Conservation (phyloP, 2,329 filamentous ascomycete genomes). For the Ceratocystis albifundus region DNA sequence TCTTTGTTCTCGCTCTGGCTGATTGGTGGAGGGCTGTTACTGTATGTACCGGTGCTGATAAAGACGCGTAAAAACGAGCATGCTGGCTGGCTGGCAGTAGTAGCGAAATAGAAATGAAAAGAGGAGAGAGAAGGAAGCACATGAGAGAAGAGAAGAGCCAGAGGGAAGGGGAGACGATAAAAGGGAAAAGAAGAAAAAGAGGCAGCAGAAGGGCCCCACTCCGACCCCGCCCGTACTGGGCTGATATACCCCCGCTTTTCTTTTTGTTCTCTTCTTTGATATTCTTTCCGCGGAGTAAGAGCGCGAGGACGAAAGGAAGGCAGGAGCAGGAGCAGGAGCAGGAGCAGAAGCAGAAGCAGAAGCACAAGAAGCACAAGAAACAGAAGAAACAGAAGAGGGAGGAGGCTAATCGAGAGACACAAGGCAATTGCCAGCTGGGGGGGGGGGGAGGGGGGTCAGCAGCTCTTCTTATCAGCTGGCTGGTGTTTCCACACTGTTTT, state of each 20-base stretch:
- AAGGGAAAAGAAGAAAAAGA: not conserved
- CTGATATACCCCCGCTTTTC: not conserved
- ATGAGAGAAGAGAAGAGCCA: not conserved
- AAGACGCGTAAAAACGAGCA: no score
- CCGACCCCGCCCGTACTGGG: not conserved
- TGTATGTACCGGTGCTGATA: no score
- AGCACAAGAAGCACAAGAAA: no score
- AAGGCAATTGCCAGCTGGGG: not conserved
- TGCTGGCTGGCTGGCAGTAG: no score
- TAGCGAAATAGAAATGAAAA: no score
- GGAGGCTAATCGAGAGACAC: not conserved
- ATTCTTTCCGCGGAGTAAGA: conserved; percentile 9
- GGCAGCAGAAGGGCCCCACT: not conserved
- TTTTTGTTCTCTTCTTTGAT: not conserved
- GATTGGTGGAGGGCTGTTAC: no score
- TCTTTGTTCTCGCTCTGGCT: no score
- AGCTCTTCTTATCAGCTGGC: not conserved
- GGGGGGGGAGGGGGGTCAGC: no score
- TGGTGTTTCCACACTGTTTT: not conserved
- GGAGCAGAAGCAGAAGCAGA: no score
- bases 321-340: not conserved
- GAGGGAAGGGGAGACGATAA: not conserved
- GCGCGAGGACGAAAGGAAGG: not conserved
- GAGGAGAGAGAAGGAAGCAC: no score
- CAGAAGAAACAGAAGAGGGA: not conserved